phyloP scores from a whole-genome alignment of 805 yeast species.

The Candida michaelii region DNA sequence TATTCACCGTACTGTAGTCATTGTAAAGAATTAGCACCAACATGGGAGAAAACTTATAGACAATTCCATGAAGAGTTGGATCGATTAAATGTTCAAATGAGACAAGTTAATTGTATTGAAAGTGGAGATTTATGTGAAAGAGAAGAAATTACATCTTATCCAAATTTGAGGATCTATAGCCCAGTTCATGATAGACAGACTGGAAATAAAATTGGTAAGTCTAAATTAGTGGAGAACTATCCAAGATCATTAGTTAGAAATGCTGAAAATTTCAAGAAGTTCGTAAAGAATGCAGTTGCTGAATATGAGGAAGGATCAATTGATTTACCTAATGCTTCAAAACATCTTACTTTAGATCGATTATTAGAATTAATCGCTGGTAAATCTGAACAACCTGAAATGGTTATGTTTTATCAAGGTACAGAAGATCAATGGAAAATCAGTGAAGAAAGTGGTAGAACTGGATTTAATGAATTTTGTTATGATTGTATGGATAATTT shows the following conservation, averaged over 20 bases:
- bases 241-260: conserved; percentile 49
- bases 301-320: conserved; percentile 40
- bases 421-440: conserved; percentile 39
- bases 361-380: conserved; percentile 55
- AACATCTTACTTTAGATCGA: conserved; percentile 37
- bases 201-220: conserved; percentile 27
- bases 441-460: conserved; percentile 30
- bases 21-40: conserved; percentile 77
- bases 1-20: conserved; percentile 88
- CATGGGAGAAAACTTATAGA: conserved; percentile 70
- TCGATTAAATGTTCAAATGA: conserved; percentile 50
- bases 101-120: conserved; percentile 82
- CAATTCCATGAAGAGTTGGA: conserved; percentile 46
- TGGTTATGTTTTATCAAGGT: conserved; percentile 70
- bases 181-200: conserved; percentile 41
- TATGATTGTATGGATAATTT: conserved; percentile 51
- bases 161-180: conserved; percentile 68
- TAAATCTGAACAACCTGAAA: conserved; percentile 45
- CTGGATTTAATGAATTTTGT: conserved; percentile 40
- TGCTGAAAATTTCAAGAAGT: conserved; percentile 49
- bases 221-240: conserved; percentile 39
- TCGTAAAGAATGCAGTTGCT: conserved; percentile 53
- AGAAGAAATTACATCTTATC: conserved; percentile 66
- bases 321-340: conserved; percentile 43
- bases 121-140: conserved; percentile 81